phyloP scores from a whole-genome alignment of 495 filamentous ascomycete species.

The Aspergillus sparsus region DNA sequence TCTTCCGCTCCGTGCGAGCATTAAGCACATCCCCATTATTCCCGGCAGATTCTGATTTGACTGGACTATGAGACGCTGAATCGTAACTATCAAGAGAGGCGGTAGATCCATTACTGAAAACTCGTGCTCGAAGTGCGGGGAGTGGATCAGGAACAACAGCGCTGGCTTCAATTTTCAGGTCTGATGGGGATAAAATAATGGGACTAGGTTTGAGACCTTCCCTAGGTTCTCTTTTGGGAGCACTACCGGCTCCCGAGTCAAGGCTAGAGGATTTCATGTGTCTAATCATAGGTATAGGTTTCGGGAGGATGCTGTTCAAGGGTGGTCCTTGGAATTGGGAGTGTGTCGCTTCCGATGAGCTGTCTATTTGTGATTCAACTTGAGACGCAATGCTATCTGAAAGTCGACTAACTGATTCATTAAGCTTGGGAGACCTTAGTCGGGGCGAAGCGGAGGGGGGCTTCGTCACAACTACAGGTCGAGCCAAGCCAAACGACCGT shows the following conservation, averaged over 20 bases:
- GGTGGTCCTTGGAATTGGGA: constrained; percentile 28
- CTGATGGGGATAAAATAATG: constrained; percentile 32
- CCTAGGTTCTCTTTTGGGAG: constrained; percentile 10
- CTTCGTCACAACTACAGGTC: constrained; percentile 33
- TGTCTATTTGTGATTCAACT: constrained; percentile 28
- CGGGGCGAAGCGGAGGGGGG: constrained; percentile 43
- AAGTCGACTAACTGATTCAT: constrained; percentile 27
- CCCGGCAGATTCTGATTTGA: constrained; percentile 43
- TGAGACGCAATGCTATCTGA: constrained; percentile 29
- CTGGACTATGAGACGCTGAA: constrained; percentile 45
- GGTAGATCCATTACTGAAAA: constrained; percentile 45
- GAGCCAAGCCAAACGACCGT: constrained; percentile 41
- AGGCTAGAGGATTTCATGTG: constrained; percentile 47
- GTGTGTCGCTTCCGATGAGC: constrained; percentile 20
- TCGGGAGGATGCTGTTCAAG: constrained; percentile 24
- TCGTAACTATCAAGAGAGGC: constrained; percentile 33
- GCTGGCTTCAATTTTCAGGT: constrained; percentile 25
- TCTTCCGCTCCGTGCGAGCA: constrained; percentile 89
- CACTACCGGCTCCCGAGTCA: constrained; percentile 32
- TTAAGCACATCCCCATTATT: constrained; percentile 72
- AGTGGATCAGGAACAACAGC: constrained; percentile 33
- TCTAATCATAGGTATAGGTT: constrained; percentile 22
- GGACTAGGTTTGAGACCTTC: constrained; percentile 41
- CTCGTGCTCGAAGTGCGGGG: constrained; percentile 38
- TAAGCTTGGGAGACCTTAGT: constrained; percentile 43